Base-by-base conservation (phyloP, 1,284 basidiomycete species). In the Meripilus lineatus region DNA sequence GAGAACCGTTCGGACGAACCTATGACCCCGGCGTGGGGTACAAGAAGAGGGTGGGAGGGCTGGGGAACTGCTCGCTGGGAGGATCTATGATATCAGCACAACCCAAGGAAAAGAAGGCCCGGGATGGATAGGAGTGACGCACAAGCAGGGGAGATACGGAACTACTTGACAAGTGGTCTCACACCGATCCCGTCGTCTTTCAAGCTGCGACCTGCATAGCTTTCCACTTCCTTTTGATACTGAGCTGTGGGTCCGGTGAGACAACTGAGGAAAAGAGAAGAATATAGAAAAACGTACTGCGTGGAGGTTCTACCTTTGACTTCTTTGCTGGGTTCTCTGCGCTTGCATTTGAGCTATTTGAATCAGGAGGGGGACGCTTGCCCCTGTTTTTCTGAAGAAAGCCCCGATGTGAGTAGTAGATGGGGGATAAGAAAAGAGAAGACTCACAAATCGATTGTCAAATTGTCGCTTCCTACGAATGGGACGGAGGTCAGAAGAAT, bases 371-470 rank as follows among this genome's bases (percentile, higher is more conserved):
- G 55, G 66, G 66, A 54, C 79, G 77, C 65, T 82, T 82, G 58
- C 78, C 75, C 58, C 79, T 66, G 37, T 66, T 74, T 74, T 73
- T 82, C 79, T 83, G 55, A 25, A 20, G 38, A n/a, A 21, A 26
- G 39, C 32, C 30, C 32, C 30, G 36, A 46, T 15, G 21, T 41
- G 36, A 36, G 7, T n/a, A 25, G 6, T 7, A 20, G 38, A 21
- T 18, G 4, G 18, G 36, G 21, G 24, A n/a, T 20, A 17, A 26
- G 25, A 14, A 13, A 8, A 20, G 24, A 13, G 17, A 24, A 28
- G 2, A 74, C 79, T 64, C 56, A 82, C 79, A 68, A 83, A 84
- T 57, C 80, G 71, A 50, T 69, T 67, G 46, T 76, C 75, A 58
- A 83, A 83, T 11, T 70, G 62, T 41, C 67, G 74, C 58, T 81